Percentiles rank a stretch among this genome's conserved stretches.
Evolutionary conservation across 352 stramenopile genomes (phyloP).

Genomic region (Phytophthora capsici): DNA sequence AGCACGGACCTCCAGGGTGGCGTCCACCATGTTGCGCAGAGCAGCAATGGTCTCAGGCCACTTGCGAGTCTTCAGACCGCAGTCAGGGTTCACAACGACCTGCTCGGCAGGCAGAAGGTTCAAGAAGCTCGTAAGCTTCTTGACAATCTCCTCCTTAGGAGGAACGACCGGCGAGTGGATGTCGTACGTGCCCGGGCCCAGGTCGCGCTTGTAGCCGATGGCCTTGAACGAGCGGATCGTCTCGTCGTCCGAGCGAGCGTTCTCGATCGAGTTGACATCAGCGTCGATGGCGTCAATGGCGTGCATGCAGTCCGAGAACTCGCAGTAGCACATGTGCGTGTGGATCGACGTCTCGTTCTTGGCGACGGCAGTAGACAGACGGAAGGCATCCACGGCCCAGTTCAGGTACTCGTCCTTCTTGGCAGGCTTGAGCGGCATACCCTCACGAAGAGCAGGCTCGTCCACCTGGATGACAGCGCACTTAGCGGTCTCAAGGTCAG

Average conservation of each 20-base stretch:
- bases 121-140: conserved; percentile 89
- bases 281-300: conserved; percentile 93
- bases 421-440: conserved; percentile 87
- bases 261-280: conserved; percentile 96
- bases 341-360: conserved; percentile 93
- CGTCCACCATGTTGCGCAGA: conserved; percentile 91
- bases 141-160: conserved; percentile 86
- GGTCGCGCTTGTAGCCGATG: conserved; percentile 91
- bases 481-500: conserved; percentile 89
- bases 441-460: conserved; percentile 92
- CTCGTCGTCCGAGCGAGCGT: conserved; percentile 90
- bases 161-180: conserved; percentile 95
- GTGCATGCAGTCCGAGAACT: conserved; percentile 95
- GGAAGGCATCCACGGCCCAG: conserved; percentile 88
- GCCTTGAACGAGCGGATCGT: conserved; percentile 90
- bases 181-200: conserved; percentile 94
- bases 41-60: conserved; percentile 92
- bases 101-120: conserved; percentile 77
- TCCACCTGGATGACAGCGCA: conserved; percentile 93
- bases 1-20: conserved; percentile 74
- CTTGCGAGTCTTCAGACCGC: conserved; percentile 93
- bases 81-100: conserved; percentile 93
- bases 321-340: conserved; percentile 97
- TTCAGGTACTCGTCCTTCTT: conserved; percentile 88
- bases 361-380: conserved; percentile 85